Evolutionary conservation across 345 rosid genomes (phyloP), one percentile per base, ranked within the genome.

Genomic region (Eucalyptus tenuipes): DNA sequence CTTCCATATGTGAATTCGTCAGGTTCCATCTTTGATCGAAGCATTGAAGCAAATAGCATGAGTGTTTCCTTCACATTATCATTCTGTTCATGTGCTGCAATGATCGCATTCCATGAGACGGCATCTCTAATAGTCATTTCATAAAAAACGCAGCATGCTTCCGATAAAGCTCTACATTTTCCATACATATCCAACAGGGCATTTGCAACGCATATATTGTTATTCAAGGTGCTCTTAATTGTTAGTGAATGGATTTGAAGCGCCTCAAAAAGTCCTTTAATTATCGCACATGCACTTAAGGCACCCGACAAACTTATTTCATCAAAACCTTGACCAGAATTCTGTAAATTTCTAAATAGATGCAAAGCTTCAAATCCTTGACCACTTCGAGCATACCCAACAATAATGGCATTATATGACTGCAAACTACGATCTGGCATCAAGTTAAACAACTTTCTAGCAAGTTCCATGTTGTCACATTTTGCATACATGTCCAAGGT

Each of bases 1-100:
- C 99, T 98, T 44, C 99, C 99, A 91, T 95, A 97, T 86, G 99
- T 97, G 90, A 94, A 97, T 88, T 96, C 96, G 89, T 97, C 99
- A 66, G 99, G 98, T 86, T 96, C 95, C 89, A 95, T 88, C 29
- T 93, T 86, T 40, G 94, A 94, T 80, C 87, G 92, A 31, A 95
- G 93, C 99, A 97, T 96, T 8, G 93, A 94, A 87, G 92, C 91
- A 88, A 96, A 97, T 91, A 90, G 91, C 88, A 90, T 88, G 33
- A 95, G 92, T 10, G 99, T 96, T 85, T 93, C 94, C 87, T 37
- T 91, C 90, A 92, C 94, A 42, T 91, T 90, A 48, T 95, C 95
- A 86, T 96, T 97, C 94, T 96, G 99, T 89, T 94, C 98, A 89
- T 94, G 92, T 45, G 98, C 98, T 64, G 99, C 93, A 79, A 97